These are phyloP conservation scores for Edaphochlamys debaryana DNA, from an alignment of 139 green algal species.

Conservation along the genomic window DNA sequence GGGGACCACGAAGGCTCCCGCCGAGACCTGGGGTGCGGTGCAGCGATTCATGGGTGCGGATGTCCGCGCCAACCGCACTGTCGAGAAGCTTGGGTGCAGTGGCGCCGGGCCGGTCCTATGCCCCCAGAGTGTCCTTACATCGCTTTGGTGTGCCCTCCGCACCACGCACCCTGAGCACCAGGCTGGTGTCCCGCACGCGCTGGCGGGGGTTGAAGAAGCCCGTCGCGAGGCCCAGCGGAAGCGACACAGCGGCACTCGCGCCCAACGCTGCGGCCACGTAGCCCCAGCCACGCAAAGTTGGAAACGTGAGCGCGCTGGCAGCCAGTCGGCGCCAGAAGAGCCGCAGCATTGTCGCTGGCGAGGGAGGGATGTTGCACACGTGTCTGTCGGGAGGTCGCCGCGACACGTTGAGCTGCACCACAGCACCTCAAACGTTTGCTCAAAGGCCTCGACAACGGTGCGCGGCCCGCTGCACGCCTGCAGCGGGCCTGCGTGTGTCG, in stretches of 20 bases:
- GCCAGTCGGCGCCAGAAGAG: no score
- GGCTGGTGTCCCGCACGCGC: neutral
- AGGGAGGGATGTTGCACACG: no score
- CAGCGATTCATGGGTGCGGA: neutral
- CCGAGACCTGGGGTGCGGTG: neutral
- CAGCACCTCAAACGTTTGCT: no score
- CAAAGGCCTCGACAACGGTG: no score
- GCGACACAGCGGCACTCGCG: neutral
- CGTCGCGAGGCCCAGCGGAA: neutral
- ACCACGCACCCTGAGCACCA: neutral
- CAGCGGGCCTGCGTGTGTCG: no score
- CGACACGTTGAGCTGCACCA: no score
- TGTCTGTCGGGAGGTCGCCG: no score
- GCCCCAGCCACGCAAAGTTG: no score
- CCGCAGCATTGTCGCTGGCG: no score
- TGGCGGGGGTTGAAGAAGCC: neutral
- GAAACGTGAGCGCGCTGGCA: no score
- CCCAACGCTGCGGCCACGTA: neutral
- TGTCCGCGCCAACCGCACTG: neutral
- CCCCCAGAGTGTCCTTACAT: neutral
- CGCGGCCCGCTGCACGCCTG: no score
- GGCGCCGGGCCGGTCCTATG: neutral
- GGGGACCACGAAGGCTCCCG: neutral
- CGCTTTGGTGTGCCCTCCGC: neutral
- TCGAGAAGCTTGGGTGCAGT: neutral